These are phyloP conservation scores for Phytophthora sp. DNA, from an alignment of 352 stramenopile species.

Conservation along the genomic window DNA sequence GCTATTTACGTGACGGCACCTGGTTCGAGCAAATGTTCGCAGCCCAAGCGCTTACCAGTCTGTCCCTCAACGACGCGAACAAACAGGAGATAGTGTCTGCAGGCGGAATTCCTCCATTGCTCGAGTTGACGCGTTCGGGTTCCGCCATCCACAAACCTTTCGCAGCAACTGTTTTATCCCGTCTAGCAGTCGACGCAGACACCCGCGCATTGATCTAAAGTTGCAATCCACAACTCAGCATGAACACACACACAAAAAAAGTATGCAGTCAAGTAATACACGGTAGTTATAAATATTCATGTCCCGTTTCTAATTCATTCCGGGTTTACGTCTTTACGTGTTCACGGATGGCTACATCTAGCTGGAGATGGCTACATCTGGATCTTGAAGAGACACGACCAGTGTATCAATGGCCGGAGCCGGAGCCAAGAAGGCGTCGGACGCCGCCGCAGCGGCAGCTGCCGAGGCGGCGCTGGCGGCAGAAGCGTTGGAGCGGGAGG, in stretches of 20 bases:
- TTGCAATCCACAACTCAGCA: too few relatives aligned
- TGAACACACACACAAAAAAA: too few relatives aligned
- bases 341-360: too few relatives aligned
- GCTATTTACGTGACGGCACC: not conserved
- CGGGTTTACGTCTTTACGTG: too few relatives aligned
- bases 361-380: not conserved
- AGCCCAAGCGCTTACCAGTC: not conserved
- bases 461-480: constrained; percentile 8
- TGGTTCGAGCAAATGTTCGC: not conserved
- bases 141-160: too few relatives aligned
- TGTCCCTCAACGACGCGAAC: not conserved
- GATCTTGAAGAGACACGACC: constrained; percentile 29
- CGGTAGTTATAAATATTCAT: too few relatives aligned
- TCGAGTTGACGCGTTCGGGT: not conserved
- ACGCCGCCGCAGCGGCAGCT: constrained; percentile 1
- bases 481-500: constrained; percentile 7
- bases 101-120: not conserved
- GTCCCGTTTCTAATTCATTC: too few relatives aligned
- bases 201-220: too few relatives aligned
- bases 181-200: too few relatives aligned
- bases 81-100: not conserved
- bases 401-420: constrained; percentile 9
- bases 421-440: constrained; percentile 15
- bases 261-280: too few relatives aligned
- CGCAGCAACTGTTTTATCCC: too few relatives aligned